Percentiles rank a stretch among this genome's conserved stretches.
Conservation (phyloP, 805 yeast species). For the Cyberlindnera misumaiensis region DNA sequence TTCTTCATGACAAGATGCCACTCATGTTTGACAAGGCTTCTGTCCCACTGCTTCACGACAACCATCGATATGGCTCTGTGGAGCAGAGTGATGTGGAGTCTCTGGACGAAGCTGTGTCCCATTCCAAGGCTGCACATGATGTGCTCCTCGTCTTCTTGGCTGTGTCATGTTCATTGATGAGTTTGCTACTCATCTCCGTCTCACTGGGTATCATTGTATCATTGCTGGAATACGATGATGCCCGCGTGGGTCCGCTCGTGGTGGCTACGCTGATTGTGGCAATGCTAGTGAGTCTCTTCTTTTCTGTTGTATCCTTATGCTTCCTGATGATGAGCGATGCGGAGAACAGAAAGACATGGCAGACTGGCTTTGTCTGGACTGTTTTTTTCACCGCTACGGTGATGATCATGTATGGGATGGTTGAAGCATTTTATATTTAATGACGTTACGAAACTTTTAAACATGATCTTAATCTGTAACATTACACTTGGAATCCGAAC, state of each 20-base stretch:
- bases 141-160: slow-evolving; percentile 39
- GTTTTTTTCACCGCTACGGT: slow-evolving; percentile 33
- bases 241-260: slow-evolving; percentile 18
- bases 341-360: slow-evolving; percentile 27
- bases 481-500: slow-evolving; percentile 32
- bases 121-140: slow-evolving; percentile 29
- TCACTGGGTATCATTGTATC: slow-evolving; percentile 38
- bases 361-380: slow-evolving; percentile 36
- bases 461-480: neutral
- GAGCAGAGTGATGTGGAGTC: slow-evolving; percentile 14
- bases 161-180: slow-evolving; percentile 29
- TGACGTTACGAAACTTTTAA: slow-evolving; percentile 1
- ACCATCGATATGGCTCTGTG: neutral
- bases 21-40: slow-evolving; percentile 9
- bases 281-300: slow-evolving; percentile 33
- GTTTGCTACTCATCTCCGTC: slow-evolving; percentile 36
- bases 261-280: slow-evolving; percentile 33
- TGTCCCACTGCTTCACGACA: neutral
- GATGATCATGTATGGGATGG: slow-evolving; percentile 39
- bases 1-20: slow-evolving; percentile 14
- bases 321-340: slow-evolving; percentile 34
- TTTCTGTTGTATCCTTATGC: slow-evolving; percentile 38
- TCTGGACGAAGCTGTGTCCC: slow-evolving; percentile 1
- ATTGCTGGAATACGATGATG: slow-evolving; percentile 18
- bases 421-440: slow-evolving; percentile 25